Conservation (phyloP, 768 basidiomycete genomes). For the Paxillus ammoniavirescens region DNA sequence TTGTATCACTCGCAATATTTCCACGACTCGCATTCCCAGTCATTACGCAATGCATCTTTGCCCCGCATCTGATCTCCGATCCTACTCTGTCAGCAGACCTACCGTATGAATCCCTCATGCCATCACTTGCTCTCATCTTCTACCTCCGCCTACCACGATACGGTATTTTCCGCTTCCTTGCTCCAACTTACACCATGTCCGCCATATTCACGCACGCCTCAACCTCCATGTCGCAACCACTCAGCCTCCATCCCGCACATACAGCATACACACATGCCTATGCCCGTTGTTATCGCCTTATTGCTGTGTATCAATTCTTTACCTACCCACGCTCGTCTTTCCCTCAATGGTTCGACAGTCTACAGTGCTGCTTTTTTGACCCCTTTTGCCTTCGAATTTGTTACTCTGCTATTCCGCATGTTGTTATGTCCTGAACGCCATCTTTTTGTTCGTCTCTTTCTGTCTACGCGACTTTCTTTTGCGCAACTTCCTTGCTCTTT, state of each 20-base stretch:
- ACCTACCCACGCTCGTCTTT: constrained; percentile 7
- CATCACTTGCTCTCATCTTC: constrained; percentile 27
- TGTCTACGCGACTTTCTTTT: too few relatives aligned
- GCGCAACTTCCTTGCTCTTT: too few relatives aligned
- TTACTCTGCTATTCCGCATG: too few relatives aligned
- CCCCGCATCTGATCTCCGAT: too few relatives aligned
- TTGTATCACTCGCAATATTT: neutral
- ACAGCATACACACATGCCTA: constrained; percentile 24
- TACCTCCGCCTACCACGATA: constrained; percentile 11
- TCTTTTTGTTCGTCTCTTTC: too few relatives aligned
- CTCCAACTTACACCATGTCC: constrained; percentile 20
- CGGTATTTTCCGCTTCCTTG: constrained; percentile 6
- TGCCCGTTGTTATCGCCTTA: constrained; percentile 26
- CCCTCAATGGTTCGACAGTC: too few relatives aligned
- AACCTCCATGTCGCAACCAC: constrained; percentile 13
- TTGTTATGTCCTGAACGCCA: too few relatives aligned
- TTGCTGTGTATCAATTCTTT: constrained; percentile 25
- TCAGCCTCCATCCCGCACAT: neutral
- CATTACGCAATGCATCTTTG: neutral
- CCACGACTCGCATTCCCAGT: too few relatives aligned
- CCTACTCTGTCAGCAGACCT: constrained; percentile 2
- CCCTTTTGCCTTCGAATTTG: too few relatives aligned
- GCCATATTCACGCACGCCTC: constrained; percentile 17
- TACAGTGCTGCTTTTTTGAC: too few relatives aligned
- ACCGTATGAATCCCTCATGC: constrained; percentile 17